Evolutionary conservation across 108 stramenopile genomes (phyloP).

Genomic region (Skeletonema costatum): DNA sequence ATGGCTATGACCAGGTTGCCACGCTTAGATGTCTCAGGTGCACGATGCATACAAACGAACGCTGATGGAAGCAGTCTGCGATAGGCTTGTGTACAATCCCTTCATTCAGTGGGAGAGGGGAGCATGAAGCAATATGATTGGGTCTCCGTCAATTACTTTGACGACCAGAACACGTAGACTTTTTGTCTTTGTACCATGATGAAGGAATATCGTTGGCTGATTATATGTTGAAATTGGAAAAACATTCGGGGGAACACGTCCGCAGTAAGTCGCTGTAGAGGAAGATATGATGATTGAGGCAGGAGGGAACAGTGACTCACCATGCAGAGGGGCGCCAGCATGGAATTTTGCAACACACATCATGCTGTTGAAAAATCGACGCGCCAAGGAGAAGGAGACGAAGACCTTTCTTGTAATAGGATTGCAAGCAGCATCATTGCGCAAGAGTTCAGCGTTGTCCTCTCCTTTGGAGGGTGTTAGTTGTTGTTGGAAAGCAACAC

Average conservation of each 20-base stretch:
- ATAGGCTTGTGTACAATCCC: slow-evolving; percentile 8
- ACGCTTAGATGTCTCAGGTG: slow-evolving; percentile 60
- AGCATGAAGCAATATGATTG: slow-evolving; percentile 44
- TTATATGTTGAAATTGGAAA: slow-evolving; percentile 41
- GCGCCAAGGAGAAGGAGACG: background rate
- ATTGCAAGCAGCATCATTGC: too few species aligned
- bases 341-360: background rate
- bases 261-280: slow-evolving; percentile 4
- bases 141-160: slow-evolving; percentile 72
- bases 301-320: background rate
- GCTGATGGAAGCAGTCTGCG: slow-evolving; percentile 50
- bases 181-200: slow-evolving; percentile 27
- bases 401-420: too few species aligned
- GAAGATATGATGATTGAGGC: background rate
- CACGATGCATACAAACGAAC: slow-evolving; percentile 70
- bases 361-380: background rate
- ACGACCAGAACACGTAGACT: slow-evolving; percentile 53
- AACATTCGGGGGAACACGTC: slow-evolving; percentile 4
- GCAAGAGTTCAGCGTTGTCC: too few species aligned
- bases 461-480: too few species aligned
- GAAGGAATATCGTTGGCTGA: slow-evolving; percentile 62
- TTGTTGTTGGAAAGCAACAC: too few species aligned
- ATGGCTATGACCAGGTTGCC: slow-evolving; percentile 54
- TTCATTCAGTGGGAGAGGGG: slow-evolving; percentile 13
- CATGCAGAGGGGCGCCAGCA: background rate